Evolutionary conservation across 164 flowering plant species (phyloP).

Genomic region (Magnolia kwangsiensis): DNA sequence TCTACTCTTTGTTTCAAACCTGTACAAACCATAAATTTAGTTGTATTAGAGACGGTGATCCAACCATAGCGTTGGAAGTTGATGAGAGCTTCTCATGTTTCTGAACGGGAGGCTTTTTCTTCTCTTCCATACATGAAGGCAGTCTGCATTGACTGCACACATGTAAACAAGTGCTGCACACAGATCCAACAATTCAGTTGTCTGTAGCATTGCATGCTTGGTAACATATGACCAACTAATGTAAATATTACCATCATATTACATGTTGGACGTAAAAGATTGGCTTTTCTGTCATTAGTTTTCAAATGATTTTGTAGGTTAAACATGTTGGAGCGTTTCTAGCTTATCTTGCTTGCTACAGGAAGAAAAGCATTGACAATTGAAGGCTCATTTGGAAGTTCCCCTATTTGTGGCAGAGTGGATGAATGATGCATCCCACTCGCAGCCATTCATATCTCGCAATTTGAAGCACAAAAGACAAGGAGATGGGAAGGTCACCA

Average conservation of each 20-base stretch:
- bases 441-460: too few relatives aligned
- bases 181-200: background rate
- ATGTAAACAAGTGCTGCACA: background rate
- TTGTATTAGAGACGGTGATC: background rate
- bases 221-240: too few relatives aligned
- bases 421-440: too few relatives aligned
- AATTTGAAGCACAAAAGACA: too few relatives aligned
- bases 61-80: background rate
- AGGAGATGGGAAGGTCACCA: too few relatives aligned
- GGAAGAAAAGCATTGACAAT: too few relatives aligned
- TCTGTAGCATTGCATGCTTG: background rate
- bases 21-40: conserved; percentile 15
- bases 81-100: background rate
- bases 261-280: background rate
- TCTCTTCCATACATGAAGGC: background rate
- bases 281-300: background rate
- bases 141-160: background rate
- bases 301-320: background rate
- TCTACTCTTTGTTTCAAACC: conserved; percentile 83
- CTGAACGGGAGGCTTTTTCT: background rate
- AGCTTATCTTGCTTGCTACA: too few relatives aligned
- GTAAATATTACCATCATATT: background rate
- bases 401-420: too few relatives aligned
- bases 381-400: too few relatives aligned
- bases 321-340: too few relatives aligned